Evolutionary conservation across 176 grass and related monocot genomes (phyloP).

Genomic region (Cymbopogon citratus): DNA sequence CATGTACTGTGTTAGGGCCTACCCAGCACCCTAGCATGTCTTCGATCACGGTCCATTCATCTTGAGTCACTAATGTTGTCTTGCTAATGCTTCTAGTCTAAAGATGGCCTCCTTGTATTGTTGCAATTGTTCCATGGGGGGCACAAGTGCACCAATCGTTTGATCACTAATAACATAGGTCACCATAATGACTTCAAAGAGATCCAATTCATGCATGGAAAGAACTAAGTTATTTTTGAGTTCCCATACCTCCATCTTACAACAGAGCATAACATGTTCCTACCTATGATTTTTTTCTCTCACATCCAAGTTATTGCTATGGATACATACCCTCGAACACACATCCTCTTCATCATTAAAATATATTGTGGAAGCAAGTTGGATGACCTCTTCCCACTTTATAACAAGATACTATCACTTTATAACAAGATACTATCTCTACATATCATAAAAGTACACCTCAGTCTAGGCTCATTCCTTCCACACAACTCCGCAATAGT

Average conservation of each 20-base stretch:
- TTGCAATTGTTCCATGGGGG: not conserved
- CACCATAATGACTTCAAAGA: not conserved
- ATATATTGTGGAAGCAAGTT: not conserved
- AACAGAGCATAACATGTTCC: too few species aligned
- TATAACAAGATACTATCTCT: not conserved
- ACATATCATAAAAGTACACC: not conserved
- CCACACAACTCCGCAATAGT: not conserved
- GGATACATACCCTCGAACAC: not conserved
- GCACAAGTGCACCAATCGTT: not conserved
- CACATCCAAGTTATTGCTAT: not conserved
- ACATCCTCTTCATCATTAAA: not conserved
- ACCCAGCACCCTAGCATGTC: not conserved
- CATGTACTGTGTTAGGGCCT: not conserved
- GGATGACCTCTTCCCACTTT: not conserved
- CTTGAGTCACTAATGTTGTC: not conserved
- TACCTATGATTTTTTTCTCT: not conserved
- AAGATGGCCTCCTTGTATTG: not conserved
- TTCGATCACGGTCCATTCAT: not conserved
- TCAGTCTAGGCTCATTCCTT: not conserved
- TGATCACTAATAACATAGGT: not conserved
- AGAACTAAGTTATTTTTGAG: not conserved
- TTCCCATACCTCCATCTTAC: not conserved
- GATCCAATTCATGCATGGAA: not conserved
- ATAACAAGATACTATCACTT: not conserved
- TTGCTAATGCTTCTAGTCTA: not conserved